Percentiles rank a stretch among this genome's conserved stretches.
phyloP scores from a whole-genome alignment of 371 early-diverging fungal genomes.

The Mortierella sp. region DNA sequence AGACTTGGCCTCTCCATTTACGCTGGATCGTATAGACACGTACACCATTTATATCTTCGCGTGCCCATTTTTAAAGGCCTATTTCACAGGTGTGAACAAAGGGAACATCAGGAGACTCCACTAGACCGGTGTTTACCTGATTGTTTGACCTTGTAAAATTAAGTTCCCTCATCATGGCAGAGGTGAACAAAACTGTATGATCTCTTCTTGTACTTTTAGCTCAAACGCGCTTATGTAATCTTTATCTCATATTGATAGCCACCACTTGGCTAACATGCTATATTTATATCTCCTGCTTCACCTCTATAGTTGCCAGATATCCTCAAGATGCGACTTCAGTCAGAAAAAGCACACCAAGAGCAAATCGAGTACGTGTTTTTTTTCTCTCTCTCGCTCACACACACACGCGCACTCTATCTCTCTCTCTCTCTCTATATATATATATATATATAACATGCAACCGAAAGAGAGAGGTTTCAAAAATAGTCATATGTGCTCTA shows the following conservation, averaged over 20 bases:
- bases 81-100: neutral
- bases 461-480: neutral
- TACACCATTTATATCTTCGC: neutral
- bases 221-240: neutral
- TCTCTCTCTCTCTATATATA: no score
- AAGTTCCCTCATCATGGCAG: conserved; percentile 56
- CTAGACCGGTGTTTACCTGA: conserved; percentile 40
- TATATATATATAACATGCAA: neutral
- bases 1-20: neutral
- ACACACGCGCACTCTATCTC: no score
- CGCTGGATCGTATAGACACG: neutral
- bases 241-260: no score
- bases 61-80: neutral
- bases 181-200: conserved; percentile 51
- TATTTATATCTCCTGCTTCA: neutral
- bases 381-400: no score
- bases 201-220: neutral
- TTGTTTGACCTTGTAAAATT: conserved; percentile 26
- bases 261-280: neutral
- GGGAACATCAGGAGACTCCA: conserved; percentile 35
- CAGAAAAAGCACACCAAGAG: conserved; percentile 52
- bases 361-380: conserved; percentile 45
- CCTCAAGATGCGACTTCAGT: conserved; percentile 55
- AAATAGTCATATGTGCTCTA: no score
- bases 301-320: conserved; percentile 45